Evolutionary conservation across 257 asterid genomes (phyloP).

Genomic region (Gardenia jasminoides): DNA sequence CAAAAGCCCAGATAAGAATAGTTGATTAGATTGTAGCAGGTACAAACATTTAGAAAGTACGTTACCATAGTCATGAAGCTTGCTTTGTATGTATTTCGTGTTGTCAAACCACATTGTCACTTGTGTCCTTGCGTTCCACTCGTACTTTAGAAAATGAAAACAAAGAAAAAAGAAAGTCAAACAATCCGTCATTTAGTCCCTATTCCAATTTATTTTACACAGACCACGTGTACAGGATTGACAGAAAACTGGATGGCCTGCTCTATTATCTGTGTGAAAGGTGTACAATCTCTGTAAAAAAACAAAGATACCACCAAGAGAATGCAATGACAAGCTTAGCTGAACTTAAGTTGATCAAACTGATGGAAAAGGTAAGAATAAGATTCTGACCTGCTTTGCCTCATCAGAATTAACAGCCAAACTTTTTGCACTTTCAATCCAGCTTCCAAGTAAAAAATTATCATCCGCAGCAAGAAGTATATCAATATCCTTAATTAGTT

Average conservation of each 20-base stretch:
- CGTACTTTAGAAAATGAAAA: slow-evolving; percentile 48
- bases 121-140: slow-evolving; percentile 98
- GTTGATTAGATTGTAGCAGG: not conserved
- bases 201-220: not conserved
- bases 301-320: too few species aligned
- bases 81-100: slow-evolving; percentile 58
- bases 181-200: not conserved
- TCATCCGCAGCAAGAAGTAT: slow-evolving; percentile 80
- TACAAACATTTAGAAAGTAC: not conserved
- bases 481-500: slow-evolving; percentile 87
- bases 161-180: slow-evolving; percentile 4
- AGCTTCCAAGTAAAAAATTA: slow-evolving; percentile 82
- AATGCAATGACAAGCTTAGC: not conserved
- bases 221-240: not conserved
- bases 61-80: slow-evolving; percentile 88
- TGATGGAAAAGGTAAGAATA: not conserved
- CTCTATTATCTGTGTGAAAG: not conserved
- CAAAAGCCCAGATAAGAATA: not conserved
- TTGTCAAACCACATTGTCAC: slow-evolving; percentile 96
- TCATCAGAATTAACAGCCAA: slow-evolving; percentile 59
- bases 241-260: not conserved
- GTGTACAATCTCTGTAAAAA: not conserved
- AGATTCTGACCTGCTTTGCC: slow-evolving; percentile 58
- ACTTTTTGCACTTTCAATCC: slow-evolving; percentile 85
- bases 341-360: not conserved